phyloP scores from a whole-genome alignment of 768 basidiomycete genomes.

The Cubamyces sp. region DNA sequence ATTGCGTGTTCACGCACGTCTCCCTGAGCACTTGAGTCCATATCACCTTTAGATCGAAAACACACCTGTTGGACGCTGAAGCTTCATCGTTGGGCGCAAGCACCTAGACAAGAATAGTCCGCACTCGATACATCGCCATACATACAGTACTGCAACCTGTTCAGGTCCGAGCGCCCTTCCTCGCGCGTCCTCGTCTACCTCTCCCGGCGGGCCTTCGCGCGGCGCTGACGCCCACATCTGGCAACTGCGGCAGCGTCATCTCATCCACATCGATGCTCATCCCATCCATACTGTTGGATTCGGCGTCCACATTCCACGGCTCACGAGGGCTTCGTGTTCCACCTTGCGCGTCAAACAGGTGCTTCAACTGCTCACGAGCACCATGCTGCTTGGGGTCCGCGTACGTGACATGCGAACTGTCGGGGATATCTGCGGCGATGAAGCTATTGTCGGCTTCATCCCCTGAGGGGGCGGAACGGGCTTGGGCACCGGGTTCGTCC shows the following conservation, averaged over 20 bases:
- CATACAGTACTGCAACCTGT: no score
- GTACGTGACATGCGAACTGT: slow-evolving; percentile 54
- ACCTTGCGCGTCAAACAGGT: slow-evolving; percentile 45
- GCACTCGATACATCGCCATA: no score
- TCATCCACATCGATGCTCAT: slow-evolving; percentile 13
- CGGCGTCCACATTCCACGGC: slow-evolving; percentile 10
- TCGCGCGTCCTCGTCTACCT: slow-evolving; percentile 9
- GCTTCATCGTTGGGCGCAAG: no score
- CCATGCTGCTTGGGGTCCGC: slow-evolving; percentile 68
- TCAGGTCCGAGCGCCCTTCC: no score
- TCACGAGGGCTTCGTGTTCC: slow-evolving; percentile 3
- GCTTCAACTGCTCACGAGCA: slow-evolving; percentile 61
- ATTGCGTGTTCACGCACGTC: no score
- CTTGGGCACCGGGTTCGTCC: slow-evolving; percentile 29
- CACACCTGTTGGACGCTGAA: no score
- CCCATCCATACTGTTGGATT: neutral
- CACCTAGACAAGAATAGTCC: no score
- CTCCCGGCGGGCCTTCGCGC: slow-evolving; percentile 8
- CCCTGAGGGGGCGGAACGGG: neutral
- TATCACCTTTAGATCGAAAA: no score
- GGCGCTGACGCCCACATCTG: slow-evolving; percentile 5
- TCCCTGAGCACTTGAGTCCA: no score
- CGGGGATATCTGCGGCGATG: slow-evolving; percentile 4
- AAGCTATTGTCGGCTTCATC: slow-evolving; percentile 33
- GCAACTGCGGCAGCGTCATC: slow-evolving; percentile 22